phyloP scores from a whole-genome alignment of 169 alveolate species.

The Perkinsus olseni region DNA sequence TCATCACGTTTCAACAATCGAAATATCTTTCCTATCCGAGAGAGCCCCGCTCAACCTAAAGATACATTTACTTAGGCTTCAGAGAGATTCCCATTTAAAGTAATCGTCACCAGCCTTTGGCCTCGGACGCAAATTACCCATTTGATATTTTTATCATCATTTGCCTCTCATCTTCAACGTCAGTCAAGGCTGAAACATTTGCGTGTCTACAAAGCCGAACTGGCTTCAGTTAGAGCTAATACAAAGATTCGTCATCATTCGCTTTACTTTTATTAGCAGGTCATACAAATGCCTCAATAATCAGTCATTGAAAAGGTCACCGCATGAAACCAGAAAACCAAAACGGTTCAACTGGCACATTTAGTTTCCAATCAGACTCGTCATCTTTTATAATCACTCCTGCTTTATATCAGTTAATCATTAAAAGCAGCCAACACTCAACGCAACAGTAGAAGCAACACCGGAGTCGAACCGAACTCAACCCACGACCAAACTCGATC shows the following conservation, averaged over 20 bases:
- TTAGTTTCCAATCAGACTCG: conserved; percentile 6
- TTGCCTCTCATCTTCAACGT: not conserved
- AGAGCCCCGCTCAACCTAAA: too few species aligned
- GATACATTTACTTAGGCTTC: not conserved
- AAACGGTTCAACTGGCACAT: conserved; percentile 39
- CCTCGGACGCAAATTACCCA: conserved; percentile 4
- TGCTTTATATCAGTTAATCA: conserved; percentile 16
- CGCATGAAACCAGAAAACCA: not conserved
- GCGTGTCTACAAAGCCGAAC: not conserved
- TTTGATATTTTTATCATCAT: not conserved
- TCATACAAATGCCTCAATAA: not conserved
- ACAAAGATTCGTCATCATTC: not conserved
- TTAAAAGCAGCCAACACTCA: conserved; percentile 24
- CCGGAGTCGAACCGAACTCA: conserved; percentile 6
- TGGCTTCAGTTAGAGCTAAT: not conserved
- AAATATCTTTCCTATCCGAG: too few species aligned
- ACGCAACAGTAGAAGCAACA: conserved; percentile 35
- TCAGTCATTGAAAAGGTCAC: not conserved
- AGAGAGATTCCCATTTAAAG: conserved; percentile 1
- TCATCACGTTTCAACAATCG: too few species aligned
- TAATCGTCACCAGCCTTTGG: not conserved
- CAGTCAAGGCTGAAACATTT: not conserved
- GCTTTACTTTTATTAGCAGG: not conserved
- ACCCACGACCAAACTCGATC: not conserved
- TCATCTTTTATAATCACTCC: conserved; percentile 30